phyloP scores from a whole-genome alignment of 78 protist species.

The Bodo saltans region DNA sequence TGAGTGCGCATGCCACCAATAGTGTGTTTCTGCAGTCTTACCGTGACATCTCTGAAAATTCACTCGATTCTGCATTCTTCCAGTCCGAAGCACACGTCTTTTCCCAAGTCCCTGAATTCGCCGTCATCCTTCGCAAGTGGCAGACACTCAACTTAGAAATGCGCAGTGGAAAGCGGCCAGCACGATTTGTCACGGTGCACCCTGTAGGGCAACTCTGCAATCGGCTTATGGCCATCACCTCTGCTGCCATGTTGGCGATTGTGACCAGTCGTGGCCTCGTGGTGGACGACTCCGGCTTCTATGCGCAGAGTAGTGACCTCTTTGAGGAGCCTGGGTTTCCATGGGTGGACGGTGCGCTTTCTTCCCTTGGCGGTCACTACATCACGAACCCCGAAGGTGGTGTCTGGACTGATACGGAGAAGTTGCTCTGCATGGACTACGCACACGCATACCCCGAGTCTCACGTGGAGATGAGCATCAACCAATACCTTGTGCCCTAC shows the following conservation, averaged over 20 bases:
- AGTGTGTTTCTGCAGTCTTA: no score
- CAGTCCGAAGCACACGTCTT: no score
- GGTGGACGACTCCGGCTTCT: conserved; percentile 26
- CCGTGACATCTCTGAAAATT: no score
- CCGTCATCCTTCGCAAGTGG: no score
- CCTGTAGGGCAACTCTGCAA: conserved; percentile 34
- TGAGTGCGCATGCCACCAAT: no score
- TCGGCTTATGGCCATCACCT: conserved; percentile 4
- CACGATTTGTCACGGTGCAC: not conserved
- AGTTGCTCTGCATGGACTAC: not conserved
- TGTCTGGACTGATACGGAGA: conserved; percentile 23
- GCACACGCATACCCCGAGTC: not conserved
- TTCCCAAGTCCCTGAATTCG: no score
- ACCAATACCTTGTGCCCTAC: conserved; percentile 25
- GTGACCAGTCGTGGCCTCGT: conserved; percentile 2
- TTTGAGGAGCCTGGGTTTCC: conserved; percentile 17
- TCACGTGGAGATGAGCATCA: not conserved
- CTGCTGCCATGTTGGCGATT: conserved; percentile 4
- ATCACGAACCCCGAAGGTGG: not conserved
- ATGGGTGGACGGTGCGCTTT: not conserved
- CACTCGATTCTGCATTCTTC: no score
- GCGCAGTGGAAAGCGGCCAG: no score
- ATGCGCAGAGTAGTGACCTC: conserved; percentile 11
- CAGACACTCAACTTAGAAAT: no score
- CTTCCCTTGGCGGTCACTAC: not conserved